Conservation (phyloP, 768 basidiomycete genomes). For the Termitomyces sp. region DNA sequence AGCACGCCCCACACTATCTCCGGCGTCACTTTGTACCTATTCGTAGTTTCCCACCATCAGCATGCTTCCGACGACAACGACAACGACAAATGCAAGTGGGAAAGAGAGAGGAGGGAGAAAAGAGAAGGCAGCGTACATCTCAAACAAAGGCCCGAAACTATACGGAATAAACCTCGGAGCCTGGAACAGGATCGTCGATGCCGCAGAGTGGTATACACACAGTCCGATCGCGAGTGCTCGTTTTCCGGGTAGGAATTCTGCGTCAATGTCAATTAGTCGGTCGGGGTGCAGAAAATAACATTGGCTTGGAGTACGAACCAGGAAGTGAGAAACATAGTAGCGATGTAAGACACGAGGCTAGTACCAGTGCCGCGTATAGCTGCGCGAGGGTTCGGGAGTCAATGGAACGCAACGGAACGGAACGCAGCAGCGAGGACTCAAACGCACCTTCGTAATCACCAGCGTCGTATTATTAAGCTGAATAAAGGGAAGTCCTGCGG, state of each 20-base stretch:
- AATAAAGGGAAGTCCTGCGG: constrained; percentile 65
- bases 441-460: constrained; percentile 74
- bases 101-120: too few species aligned
- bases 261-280: too few species aligned
- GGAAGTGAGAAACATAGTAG: constrained; percentile 71
- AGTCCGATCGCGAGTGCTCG: constrained; percentile 77
- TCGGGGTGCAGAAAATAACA: not conserved
- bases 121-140: constrained; percentile 47
- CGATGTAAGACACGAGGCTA: constrained; percentile 58
- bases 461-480: constrained; percentile 82
- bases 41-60: too few species aligned
- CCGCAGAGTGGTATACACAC: constrained; percentile 71
- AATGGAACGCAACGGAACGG: too few species aligned
- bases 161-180: constrained; percentile 80
- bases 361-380: constrained; percentile 67
- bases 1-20: constrained; percentile 70
- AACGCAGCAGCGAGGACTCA: too few species aligned
- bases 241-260: constrained; percentile 85
- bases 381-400: constrained; percentile 29
- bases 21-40: constrained; percentile 63
- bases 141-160: constrained; percentile 58
- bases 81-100: too few species aligned
- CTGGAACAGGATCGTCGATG: constrained; percentile 72
- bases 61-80: too few species aligned
- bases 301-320: constrained; percentile 47